Evolutionary conservation across 2,329 filamentous ascomycete species (phyloP).

Genomic region (Aspergillus viridinutans): DNA sequence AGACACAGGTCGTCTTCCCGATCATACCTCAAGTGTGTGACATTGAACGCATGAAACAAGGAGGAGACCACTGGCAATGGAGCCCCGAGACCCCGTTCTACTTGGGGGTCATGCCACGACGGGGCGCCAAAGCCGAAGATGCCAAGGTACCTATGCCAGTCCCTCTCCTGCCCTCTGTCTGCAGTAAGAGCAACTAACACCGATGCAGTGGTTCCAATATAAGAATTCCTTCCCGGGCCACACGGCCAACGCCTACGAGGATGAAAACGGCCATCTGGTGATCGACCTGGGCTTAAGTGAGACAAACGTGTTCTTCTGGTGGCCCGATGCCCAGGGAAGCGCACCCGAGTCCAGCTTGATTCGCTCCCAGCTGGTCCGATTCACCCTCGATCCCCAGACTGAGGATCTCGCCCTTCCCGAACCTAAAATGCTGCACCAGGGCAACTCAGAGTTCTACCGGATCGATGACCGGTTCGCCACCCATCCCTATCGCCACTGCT

Average conservation of each 20-base stretch:
- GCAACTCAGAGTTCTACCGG: conserved; percentile 48
- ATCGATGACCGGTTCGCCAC: conserved; percentile 46
- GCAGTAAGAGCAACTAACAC: conserved; percentile 6
- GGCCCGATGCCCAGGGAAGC: conserved; percentile 35
- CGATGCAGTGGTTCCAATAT: conserved; percentile 40
- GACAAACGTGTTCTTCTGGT: conserved; percentile 44
- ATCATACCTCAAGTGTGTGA: conserved; percentile 34
- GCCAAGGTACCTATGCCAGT: too few relatives aligned
- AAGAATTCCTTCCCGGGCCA: conserved; percentile 35
- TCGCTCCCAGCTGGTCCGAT: conserved; percentile 15
- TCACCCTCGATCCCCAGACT: conserved; percentile 23
- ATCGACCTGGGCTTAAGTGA: conserved; percentile 38
- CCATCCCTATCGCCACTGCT: conserved; percentile 36
- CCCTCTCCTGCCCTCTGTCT: too few relatives aligned
- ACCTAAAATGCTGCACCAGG: conserved; percentile 14
- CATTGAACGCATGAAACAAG: conserved; percentile 35
- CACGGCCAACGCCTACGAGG: conserved; percentile 36
- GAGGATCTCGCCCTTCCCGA: conserved; percentile 19
- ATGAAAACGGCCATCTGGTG: conserved; percentile 11
- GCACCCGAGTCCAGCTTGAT: conserved; percentile 28
- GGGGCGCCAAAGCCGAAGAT: background rate
- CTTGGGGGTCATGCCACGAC: conserved; percentile 24
- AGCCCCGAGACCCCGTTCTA: conserved; percentile 28
- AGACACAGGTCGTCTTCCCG: conserved; percentile 31
- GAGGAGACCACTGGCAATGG: conserved; percentile 42